phyloP scores from a whole-genome alignment of 1,139 yeast species.

The Pichia sp. region DNA sequence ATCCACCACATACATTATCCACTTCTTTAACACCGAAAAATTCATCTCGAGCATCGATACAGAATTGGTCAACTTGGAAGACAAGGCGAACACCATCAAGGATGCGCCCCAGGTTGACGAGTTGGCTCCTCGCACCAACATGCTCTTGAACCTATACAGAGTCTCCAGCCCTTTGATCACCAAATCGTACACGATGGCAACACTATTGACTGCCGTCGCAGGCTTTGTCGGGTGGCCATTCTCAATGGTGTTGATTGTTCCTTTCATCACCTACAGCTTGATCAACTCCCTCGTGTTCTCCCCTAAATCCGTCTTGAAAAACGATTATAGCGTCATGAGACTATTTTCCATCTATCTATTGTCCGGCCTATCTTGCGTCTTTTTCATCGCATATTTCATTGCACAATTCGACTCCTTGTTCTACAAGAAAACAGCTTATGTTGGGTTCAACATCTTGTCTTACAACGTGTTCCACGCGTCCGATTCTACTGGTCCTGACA shows the following conservation, averaged over 20 bases:
- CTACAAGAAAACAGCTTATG: conserved; percentile 60
- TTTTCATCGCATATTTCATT: conserved; percentile 35
- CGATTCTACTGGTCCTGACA: conserved; percentile 77
- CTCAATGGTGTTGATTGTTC: conserved; percentile 59
- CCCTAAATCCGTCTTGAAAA: conserved; percentile 19
- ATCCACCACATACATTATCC: conserved; percentile 44
- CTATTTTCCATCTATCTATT: conserved; percentile 16
- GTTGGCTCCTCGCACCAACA: conserved; percentile 22
- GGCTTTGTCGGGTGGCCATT: conserved; percentile 94
- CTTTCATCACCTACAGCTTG: conserved; percentile 45
- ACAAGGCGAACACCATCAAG: conserved; percentile 5
- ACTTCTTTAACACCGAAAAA: conserved; percentile 27
- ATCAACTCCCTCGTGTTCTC: conserved; percentile 7
- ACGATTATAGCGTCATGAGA: conserved; percentile 16
- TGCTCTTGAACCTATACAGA: conserved; percentile 16
- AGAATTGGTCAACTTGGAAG: conserved; percentile 15
- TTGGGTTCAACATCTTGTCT: conserved; percentile 76
- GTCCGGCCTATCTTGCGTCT: conserved; percentile 33
- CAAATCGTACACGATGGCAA: conserved; percentile 37
- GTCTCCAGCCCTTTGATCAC: conserved; percentile 19
- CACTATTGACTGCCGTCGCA: conserved; percentile 56
- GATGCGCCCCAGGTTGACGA: conserved; percentile 18
- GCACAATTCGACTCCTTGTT: conserved; percentile 58
- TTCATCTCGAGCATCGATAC: conserved; percentile 22
- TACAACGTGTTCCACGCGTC: conserved; percentile 77